Evolutionary conservation across 2,329 filamentous ascomycete genomes (phyloP), one percentile per base, ranked within the genome.

Genomic region (Phaeoacremonium minimum): DNA sequence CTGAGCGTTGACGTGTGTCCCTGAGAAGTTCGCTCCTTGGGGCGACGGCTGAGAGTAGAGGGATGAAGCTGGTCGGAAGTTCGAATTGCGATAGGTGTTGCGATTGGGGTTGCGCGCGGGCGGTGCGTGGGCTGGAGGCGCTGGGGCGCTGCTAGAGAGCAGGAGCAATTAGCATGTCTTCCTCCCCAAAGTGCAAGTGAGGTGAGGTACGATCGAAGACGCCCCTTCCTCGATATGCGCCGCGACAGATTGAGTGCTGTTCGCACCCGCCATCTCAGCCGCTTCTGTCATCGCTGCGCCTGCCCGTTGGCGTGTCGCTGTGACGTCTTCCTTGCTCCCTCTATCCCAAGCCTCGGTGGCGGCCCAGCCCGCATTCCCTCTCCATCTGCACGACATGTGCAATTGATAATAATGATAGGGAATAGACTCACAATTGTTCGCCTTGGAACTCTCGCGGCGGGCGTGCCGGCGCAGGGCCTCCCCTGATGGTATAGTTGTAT

Each of bases 11-110:
- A 46, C 47, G 31, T 44, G 39, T 33, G 53, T 42, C n/a, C 52
- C 44, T 7, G 56, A 51, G 37, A 63, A 60, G 30, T 45, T 50
- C 12, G 57, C 47, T 9, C 51, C 53, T 18, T 55, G 51, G 12
- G 69, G 68, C 42, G 68, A 76, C 30, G 65, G 69, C 53, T 75
- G 70, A 31, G 79, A 78, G 53, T 85, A 83, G 32, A 80, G 47
- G 13, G 82, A 83, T 19, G 80, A 83, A 6, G 65, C 46, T n/a
- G 73, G 70, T 28, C 72, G 70, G 43, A 60, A 62, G 36, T 51
- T 54, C 20, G 61, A 56, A 40, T 47, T 49, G 40, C 50, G 57
- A 44, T 49, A 46, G 34, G 43, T 48, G 41, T 51, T 53, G 40
- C 46, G 58, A 37, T 48, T 57, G 41, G 61, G 55, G 36, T 62